These are phyloP conservation scores for Strigomonas oncopelti DNA, from an alignment of 208 protist species.

Conservation along the genomic window DNA sequence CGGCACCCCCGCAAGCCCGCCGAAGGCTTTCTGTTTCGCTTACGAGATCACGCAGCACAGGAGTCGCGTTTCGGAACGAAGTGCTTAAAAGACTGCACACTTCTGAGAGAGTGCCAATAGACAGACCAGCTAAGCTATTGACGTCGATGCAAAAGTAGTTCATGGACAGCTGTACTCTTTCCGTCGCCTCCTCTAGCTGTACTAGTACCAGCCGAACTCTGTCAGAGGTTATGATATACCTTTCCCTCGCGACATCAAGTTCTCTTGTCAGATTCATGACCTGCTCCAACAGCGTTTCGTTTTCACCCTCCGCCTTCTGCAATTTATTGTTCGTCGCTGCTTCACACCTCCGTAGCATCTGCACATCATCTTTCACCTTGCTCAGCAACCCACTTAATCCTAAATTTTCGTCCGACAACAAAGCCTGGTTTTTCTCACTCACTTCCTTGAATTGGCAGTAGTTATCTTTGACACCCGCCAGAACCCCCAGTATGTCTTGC, in stretches of 20 bases:
- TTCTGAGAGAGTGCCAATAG: background rate
- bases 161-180: background rate
- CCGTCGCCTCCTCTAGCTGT: background rate
- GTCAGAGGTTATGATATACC: background rate
- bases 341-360: background rate
- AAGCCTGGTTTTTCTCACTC: background rate
- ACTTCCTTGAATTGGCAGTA: background rate
- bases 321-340: background rate
- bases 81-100: background rate
- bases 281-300: background rate
- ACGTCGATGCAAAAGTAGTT: background rate
- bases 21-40: background rate
- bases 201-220: background rate
- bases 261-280: background rate
- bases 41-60: background rate
- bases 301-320: background rate
- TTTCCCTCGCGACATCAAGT: background rate
- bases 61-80: background rate
- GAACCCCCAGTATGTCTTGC: background rate
- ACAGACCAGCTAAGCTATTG: background rate
- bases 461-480: background rate
- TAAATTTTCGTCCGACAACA: background rate
- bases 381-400: too few relatives aligned
- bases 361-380: background rate
- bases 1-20: background rate